Conservation (phyloP, 768 basidiomycete species). For the Tulasnella sp. region DNA sequence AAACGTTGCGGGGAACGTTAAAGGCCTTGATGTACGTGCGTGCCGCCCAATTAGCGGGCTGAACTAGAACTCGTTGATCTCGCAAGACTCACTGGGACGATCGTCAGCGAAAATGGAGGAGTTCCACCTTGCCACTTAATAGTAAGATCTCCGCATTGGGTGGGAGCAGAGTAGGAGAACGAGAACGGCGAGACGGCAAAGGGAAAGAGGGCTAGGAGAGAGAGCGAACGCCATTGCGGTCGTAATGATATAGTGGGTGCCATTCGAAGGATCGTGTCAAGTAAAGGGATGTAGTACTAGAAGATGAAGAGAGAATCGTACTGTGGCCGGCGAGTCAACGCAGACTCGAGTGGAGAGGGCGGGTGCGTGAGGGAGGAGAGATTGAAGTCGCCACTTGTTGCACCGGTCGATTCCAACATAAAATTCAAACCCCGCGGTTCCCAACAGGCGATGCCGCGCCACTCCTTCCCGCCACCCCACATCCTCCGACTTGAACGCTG, state of each 20-base stretch:
- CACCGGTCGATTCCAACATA: too few relatives aligned
- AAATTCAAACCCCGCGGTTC: too few relatives aligned
- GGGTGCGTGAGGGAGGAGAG: too few relatives aligned
- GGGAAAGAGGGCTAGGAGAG: not conserved
- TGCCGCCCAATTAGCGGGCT: not conserved
- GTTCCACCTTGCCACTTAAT: constrained; percentile 15
- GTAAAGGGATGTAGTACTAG: not conserved
- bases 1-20: constrained; percentile 10
- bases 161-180: constrained; percentile 17
- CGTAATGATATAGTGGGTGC: not conserved
- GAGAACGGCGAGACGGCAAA: constrained; percentile 13
- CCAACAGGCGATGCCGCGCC: too few relatives aligned
- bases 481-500: too few relatives aligned
- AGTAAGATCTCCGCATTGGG: constrained; percentile 16
- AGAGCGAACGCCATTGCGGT: not conserved
- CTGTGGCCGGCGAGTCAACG: too few relatives aligned
- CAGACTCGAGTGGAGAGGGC: too few relatives aligned
- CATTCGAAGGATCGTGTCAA: not conserved
- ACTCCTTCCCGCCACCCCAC: too few relatives aligned
- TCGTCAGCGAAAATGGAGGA: constrained; percentile 9
- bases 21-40: constrained; percentile 9
- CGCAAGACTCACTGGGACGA: constrained; percentile 15
- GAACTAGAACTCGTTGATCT: not conserved
- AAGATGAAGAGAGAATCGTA: too few relatives aligned
- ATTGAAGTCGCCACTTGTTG: too few relatives aligned